Evolutionary conservation across 2,329 filamentous ascomycete genomes (phyloP), one percentile per base, ranked within the genome.

Genomic region (Blumeria hordei): DNA sequence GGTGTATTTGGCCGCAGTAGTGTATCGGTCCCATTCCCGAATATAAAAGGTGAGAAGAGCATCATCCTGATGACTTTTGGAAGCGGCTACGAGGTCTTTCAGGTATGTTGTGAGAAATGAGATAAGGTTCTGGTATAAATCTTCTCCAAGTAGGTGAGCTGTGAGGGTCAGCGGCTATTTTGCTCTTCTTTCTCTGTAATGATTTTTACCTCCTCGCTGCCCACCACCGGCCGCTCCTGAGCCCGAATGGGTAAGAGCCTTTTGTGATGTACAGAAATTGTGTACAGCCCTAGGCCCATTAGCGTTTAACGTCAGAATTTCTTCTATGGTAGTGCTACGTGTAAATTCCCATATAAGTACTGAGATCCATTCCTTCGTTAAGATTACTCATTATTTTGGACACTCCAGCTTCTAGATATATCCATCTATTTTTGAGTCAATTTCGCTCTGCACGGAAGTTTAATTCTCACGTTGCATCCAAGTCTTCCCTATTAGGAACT

Each of bases 251-350:
- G 78, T 76, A 47, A 88, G 80, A 0, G 87, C 87, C 68, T 96
- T 96, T 68, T 96, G 92, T 28, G 92, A 94, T 56, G 92, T 98
- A 69, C 92, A 98, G 69, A 98, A 98, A 72, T 98, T 95, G 71
- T 98, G 92, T 53, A 98, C 92, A 58, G 88, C 88, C 54, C 76
- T 88, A 67, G 55, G 53, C 49, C 49, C 18, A 64, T 77, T 61
- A 77, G 70, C 55, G 21, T 28, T 28, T 28, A 28, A 28, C 21
- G 21, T 28, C 21, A 28, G 21, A 28, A 28, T 28, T 28, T 28
- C 21, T 28, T 28, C 21, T 4, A 28, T 28, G 21, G 21, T 28
- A 28, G 21, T 28, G 21, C 61, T 66, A 87, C 83, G 90, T 95
- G 70, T 96, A 96, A 58, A 95, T 80, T 56, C 85, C 87, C 90